Evolutionary conservation across 2,329 filamentous ascomycete species (phyloP).

Genomic region (Xylogone sp.): DNA sequence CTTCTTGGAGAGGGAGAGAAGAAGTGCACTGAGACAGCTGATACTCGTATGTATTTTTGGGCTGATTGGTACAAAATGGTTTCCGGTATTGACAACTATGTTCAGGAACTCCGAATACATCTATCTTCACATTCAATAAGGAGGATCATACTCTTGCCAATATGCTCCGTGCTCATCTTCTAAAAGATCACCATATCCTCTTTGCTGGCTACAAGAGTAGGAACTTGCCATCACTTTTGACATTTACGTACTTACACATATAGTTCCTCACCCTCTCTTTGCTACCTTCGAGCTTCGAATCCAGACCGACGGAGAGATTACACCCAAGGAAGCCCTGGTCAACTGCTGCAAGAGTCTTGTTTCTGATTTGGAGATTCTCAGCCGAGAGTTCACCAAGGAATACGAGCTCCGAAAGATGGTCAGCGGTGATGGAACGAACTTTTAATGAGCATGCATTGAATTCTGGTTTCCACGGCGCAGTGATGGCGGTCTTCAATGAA

Average conservation of each 20-base stretch:
- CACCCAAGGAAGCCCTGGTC: conserved; percentile 84
- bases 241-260: not conserved
- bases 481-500: not conserved
- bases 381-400: conserved; percentile 88
- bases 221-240: conserved; percentile 37
- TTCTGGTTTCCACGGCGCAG: not conserved
- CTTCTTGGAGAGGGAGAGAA: conserved; percentile 83
- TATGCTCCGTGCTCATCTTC: conserved; percentile 78
- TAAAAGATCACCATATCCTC: conserved; percentile 76
- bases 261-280: conserved; percentile 37
- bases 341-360: conserved; percentile 80
- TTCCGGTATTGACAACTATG: conserved; percentile 4
- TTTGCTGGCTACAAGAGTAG: conserved; percentile 90
- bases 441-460: not conserved
- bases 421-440: conserved; percentile 38
- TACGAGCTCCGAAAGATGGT: conserved; percentile 87
- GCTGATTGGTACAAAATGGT: not conserved
- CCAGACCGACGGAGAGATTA: conserved; percentile 84
- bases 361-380: conserved; percentile 72
- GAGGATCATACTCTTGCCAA: conserved; percentile 97
- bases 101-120: conserved; percentile 88
- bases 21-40: conserved; percentile 84
- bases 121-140: conserved; percentile 92
- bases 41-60: conserved; percentile 68
- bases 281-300: conserved; percentile 69